These are phyloP conservation scores for Trichoderma atrobrunneum DNA, from an alignment of 2,329 filamentous ascomycete genomes.

Conservation along the genomic window DNA sequence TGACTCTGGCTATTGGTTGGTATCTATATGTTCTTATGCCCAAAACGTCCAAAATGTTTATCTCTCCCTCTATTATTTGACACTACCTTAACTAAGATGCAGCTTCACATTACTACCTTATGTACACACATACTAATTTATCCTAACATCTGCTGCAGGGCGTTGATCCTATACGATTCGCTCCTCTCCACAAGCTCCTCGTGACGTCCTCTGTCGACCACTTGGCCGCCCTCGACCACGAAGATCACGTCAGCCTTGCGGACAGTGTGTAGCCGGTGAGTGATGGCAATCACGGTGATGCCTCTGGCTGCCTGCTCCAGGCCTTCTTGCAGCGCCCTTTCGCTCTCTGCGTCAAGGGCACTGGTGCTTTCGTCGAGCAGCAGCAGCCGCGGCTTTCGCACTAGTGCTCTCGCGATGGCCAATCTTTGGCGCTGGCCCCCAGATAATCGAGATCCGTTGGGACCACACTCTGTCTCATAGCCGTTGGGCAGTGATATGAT, in stretches of 20 bases:
- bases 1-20: conserved; percentile 10
- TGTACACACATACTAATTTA: not conserved
- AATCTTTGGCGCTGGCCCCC: conserved; percentile 79
- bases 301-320: conserved; percentile 55
- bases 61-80: not conserved
- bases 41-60: not conserved
- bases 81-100: not conserved
- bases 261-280: conserved; percentile 57
- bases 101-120: not conserved
- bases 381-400: conserved; percentile 68
- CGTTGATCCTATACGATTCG: conserved; percentile 52
- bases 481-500: conserved; percentile 61
- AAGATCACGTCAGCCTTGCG: conserved; percentile 57
- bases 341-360: conserved; percentile 69
- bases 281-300: conserved; percentile 58
- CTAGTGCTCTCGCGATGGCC: conserved; percentile 72
- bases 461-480: conserved; percentile 65
- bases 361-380: conserved; percentile 82
- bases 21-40: not conserved
- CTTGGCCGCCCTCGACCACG: conserved; percentile 51
- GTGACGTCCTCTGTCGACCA: conserved; percentile 52
- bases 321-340: conserved; percentile 63
- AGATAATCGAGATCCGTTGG: conserved; percentile 71
- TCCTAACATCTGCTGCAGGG: conserved; percentile 48
- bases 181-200: conserved; percentile 52